Percentiles rank a stretch among this genome's conserved stretches.
Evolutionary conservation across 2,329 filamentous ascomycete species (phyloP).

Genomic region (Dothideomycetes sp.): DNA sequence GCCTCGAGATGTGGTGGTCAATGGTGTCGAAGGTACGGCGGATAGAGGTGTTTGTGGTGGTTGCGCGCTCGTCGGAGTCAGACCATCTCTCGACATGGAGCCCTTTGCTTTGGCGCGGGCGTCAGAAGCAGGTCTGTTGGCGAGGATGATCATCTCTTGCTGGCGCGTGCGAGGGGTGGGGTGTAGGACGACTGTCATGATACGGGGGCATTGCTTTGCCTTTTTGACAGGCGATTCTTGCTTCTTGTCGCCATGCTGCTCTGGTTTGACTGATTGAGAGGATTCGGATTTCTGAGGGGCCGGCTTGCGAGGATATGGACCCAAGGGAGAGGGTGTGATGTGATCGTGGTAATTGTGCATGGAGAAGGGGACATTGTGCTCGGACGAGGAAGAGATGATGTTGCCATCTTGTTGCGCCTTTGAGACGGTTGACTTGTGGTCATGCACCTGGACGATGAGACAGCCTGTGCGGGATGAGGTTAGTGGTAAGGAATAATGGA

Average conservation of each 20-base stretch:
- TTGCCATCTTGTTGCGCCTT: conserved; percentile 35
- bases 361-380: conserved; percentile 60
- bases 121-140: conserved; percentile 52
- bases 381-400: conserved; percentile 39
- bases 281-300: conserved; percentile 23
- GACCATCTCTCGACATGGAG: no score
- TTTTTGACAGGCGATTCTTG: conserved; percentile 11
- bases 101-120: conserved; percentile 35
- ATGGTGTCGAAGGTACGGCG: conserved; percentile 27
- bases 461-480: conserved; percentile 50
- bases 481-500: no score
- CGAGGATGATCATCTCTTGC: conserved; percentile 65
- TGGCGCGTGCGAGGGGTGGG: conserved; percentile 69
- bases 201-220: conserved; percentile 37
- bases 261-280: conserved; percentile 30
- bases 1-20: conserved; percentile 46
- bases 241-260: conserved; percentile 20
- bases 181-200: conserved; percentile 72
- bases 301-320: conserved; percentile 49
- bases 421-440: conserved; percentile 62
- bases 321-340: conserved; percentile 79
- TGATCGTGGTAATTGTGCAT: conserved; percentile 89
- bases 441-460: conserved; percentile 86
- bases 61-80: conserved; percentile 37
- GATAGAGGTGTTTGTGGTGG: conserved; percentile 53